Conservation (phyloP, 2,329 filamentous ascomycete species). For the Echinosphaeria canescens region DNA sequence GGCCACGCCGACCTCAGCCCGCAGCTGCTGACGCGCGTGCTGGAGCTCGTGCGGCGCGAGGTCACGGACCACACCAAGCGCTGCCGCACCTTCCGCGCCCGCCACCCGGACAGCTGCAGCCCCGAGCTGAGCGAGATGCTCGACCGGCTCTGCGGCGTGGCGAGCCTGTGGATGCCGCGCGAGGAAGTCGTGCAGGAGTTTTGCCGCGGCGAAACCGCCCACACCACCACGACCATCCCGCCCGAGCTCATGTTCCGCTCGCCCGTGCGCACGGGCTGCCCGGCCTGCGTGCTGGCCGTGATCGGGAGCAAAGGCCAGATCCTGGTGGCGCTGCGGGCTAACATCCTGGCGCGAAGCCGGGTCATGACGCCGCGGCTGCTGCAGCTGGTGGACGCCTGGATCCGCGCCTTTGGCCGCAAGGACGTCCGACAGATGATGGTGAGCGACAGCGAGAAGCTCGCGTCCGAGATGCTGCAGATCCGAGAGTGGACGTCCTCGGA, state of each 20-base stretch:
- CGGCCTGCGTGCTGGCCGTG: conserved; percentile 27
- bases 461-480: too few species aligned
- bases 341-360: conserved; percentile 14
- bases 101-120: too few species aligned
- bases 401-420: conserved; percentile 10
- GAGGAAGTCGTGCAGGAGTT: conserved; percentile 15
- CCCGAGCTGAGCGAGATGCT: conserved; percentile 5
- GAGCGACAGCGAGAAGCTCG: too few species aligned
- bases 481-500: too few species aligned
- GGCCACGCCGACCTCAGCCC: too few species aligned
- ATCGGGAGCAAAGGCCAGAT: conserved; percentile 19
- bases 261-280: conserved; percentile 16
- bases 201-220: too few species aligned
- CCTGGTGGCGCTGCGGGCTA: conserved; percentile 21
- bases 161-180: conserved; percentile 19
- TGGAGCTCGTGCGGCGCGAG: conserved; percentile 1
- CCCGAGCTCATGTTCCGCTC: conserved; percentile 8
- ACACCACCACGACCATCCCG: too few species aligned
- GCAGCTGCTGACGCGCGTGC: too few species aligned
- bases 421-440: too few species aligned
- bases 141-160: conserved; percentile 11
- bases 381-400: conserved; percentile 20
- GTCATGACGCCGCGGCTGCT: conserved; percentile 12
- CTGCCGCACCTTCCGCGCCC: conserved; percentile 9
- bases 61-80: too few species aligned